Base-by-base conservation (phyloP, 495 filamentous ascomycete species). In the Neurospora pannonica region DNA sequence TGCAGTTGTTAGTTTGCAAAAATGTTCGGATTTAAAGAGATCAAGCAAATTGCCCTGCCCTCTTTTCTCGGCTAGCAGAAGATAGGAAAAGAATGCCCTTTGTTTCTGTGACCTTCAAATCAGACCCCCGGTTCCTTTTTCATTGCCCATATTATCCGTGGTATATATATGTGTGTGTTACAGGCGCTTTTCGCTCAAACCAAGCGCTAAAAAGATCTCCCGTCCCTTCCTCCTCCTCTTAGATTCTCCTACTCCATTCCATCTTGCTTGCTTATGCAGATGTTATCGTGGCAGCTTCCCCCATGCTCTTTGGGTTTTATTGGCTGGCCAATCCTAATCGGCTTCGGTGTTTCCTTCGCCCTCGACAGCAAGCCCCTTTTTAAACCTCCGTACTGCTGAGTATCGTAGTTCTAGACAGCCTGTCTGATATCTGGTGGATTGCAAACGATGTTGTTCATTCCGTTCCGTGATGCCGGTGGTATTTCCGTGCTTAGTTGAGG, bases 401-500 rank as follows among this genome's bases (percentile, higher is more conserved):
- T 3, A 34, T 4, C 54, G 13, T 67, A 34, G 28, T 34, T 19
- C 13, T 34, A 67, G 54, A 67, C 54, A 36, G 4, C 28, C 15
- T 36, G 54, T 67, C 54, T 19, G 2, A 7, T 24, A 19, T 34
- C 17, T 3, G 28, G 15, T 67, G 28, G 15, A 0, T 67, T 34
- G 54, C 28, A 67, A 31, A 67, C 3, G 28, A 19, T 34, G 54
- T 28, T 67, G 36, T 48, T 70, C 38, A 21, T 31, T 74, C 8
- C 24, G 31, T 21, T 15, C 13, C 40, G 28, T 21, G 19, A 19
- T 4, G 19, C 1, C 38, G 28, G 17, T 71, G 28, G 38, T 74
- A 67, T 70, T 48, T 38, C 28, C 5, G 15, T 37, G n/a, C 72
- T 76, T 72, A 83, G 76, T 82, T 80, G 74, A 92, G 87, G 81